phyloP scores from a whole-genome alignment of 257 asterid species.

The Anisodus acutangulus region DNA sequence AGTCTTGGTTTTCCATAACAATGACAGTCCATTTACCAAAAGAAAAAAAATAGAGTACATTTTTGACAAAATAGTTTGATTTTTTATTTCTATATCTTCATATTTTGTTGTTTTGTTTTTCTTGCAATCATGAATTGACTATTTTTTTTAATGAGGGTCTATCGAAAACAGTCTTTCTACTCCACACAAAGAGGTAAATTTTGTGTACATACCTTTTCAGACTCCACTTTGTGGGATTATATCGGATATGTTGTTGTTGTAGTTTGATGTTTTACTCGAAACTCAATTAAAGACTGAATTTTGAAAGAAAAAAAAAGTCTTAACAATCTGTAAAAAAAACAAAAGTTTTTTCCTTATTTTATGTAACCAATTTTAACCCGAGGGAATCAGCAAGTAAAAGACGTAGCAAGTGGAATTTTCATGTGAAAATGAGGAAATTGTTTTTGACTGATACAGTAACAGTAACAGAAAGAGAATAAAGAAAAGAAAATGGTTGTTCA shows the following conservation, averaged over 20 bases:
- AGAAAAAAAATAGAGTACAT: not conserved
- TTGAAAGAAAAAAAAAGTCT: not conserved
- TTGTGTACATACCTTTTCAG: no score
- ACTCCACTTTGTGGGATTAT: no score
- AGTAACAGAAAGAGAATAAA: not conserved
- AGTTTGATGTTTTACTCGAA: not conserved
- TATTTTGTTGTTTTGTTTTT: no score
- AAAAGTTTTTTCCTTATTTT: not conserved
- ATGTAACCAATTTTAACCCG: not conserved
- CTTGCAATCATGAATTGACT: no score
- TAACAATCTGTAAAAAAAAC: not conserved
- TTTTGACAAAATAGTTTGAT: not conserved
- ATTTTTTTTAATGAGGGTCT: no score
- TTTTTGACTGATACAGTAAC: constrained; percentile 2
- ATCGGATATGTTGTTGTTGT: no score
- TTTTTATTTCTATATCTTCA: no score
- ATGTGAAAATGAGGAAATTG: constrained; percentile 2
- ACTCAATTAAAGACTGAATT: constrained; percentile 17
- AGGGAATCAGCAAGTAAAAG: not conserved
- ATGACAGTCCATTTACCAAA: not conserved
- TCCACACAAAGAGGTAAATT: no score
- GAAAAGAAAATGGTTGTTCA: constrained; percentile 12
- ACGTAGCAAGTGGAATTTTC: not conserved
- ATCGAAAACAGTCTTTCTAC: no score
- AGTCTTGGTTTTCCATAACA: not conserved